Conservation (phyloP, 73 alveolate genomes). For the Blepharisma stoltei region DNA sequence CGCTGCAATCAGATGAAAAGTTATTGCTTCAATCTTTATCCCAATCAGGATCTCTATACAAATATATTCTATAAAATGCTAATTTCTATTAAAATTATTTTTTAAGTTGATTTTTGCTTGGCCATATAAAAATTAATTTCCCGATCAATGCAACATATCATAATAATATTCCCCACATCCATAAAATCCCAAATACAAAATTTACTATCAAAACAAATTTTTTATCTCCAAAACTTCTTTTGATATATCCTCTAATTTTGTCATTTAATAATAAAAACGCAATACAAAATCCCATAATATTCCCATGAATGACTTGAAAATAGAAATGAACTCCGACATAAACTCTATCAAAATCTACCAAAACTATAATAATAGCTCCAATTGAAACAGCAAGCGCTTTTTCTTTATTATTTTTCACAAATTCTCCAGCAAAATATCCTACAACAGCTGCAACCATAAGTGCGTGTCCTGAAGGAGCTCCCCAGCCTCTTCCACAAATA, state of each 20-base stretch:
- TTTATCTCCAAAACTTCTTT: no score
- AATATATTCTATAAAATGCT: no score
- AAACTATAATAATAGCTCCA: not conserved
- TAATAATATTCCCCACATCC: no score
- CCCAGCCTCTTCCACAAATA: not conserved
- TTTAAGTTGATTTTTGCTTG: no score
- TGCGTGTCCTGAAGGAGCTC: not conserved
- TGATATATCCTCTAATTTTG: no score
- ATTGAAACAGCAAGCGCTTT: no score
- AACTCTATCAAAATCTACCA: not conserved
- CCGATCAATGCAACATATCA: no score
- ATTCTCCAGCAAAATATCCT: not conserved
- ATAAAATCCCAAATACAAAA: no score
- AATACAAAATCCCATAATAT: not conserved
- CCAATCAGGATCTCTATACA: constrained; percentile 11
- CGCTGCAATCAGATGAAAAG: not conserved
- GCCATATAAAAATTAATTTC: no score
- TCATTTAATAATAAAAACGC: not conserved
- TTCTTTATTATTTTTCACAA: no score
- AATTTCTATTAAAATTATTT: no score
- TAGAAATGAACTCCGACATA: constrained; percentile 20
- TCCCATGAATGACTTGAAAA: constrained; percentile 7
- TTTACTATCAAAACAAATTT: no score
- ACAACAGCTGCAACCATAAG: not conserved
- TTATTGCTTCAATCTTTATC: not conserved